These are phyloP conservation scores for Juncus inflexus DNA, from an alignment of 176 grass and related monocot genomes.

Conservation along the genomic window DNA sequence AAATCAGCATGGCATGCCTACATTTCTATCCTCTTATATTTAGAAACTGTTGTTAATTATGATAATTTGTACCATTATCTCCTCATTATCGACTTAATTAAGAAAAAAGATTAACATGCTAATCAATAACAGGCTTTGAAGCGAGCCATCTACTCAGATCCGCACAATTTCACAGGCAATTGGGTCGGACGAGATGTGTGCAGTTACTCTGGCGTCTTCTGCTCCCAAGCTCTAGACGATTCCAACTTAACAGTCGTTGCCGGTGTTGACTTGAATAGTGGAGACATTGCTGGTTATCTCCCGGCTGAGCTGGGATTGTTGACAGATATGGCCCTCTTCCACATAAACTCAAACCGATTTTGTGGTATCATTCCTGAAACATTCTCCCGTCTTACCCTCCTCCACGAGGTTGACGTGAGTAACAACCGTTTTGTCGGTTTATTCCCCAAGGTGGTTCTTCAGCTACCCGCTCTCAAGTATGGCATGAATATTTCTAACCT, in stretches of 20 bases:
- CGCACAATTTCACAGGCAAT: constrained; percentile 38
- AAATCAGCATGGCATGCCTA: too few species aligned
- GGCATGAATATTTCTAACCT: constrained; percentile 3
- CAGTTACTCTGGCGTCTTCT: constrained; percentile 33
- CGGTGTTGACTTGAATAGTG: constrained; percentile 36
- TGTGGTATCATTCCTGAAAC: constrained; percentile 42
- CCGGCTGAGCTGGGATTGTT: constrained; percentile 36
- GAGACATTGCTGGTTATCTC: constrained; percentile 39
- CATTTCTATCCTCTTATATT: too few species aligned
- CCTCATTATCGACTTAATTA: background rate
- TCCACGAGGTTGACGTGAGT: constrained; percentile 40
- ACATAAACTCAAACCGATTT: constrained; percentile 44
- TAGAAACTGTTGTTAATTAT: background rate
- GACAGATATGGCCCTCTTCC: constrained; percentile 33
- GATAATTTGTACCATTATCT: constrained; percentile 10
- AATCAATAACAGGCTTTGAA: constrained; percentile 27
- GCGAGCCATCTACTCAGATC: constrained; percentile 43
- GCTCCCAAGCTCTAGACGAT: constrained; percentile 33
- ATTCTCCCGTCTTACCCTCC: constrained; percentile 32
- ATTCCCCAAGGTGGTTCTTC: constrained; percentile 30
- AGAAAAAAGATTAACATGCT: background rate
- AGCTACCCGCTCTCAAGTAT: constrained; percentile 27
- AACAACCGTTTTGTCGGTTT: constrained; percentile 43
- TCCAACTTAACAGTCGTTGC: constrained; percentile 22
- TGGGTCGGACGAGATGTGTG: constrained; percentile 40